Percentiles rank a stretch among this genome's conserved stretches.
Evolutionary conservation across 2,329 filamentous ascomycete genomes (phyloP).

Genomic region (Cercospora zeina): DNA sequence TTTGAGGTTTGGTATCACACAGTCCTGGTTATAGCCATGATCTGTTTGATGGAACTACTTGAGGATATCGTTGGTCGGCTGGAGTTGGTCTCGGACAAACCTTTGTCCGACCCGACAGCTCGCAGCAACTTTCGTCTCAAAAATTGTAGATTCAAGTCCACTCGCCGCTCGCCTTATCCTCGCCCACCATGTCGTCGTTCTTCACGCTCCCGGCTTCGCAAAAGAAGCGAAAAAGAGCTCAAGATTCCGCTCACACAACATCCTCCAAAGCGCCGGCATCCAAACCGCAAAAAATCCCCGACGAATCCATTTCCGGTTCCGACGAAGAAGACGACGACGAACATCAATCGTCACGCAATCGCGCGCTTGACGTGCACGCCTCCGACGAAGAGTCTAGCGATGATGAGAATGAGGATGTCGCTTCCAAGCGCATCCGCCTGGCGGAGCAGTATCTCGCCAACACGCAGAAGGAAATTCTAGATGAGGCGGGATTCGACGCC

Average conservation of each 20-base stretch:
- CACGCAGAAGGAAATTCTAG: conserved; percentile 69
- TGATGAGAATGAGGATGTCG: conserved; percentile 84
- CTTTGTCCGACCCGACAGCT: neutral
- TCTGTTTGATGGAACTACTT: neutral
- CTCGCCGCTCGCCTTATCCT: conserved; percentile 9
- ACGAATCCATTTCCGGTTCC: conserved; percentile 85
- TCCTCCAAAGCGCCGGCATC: conserved; percentile 47
- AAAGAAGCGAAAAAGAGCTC: conserved; percentile 80
- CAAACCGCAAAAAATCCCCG: conserved; percentile 56
- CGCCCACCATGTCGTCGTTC: conserved; percentile 77
- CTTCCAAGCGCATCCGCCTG: conserved; percentile 79
- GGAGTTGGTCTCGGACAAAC: neutral
- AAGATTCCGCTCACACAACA: conserved; percentile 57
- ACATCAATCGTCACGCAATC: conserved; percentile 21
- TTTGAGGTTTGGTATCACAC: neutral
- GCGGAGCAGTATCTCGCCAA: conserved; percentile 94
- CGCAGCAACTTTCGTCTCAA: conserved; percentile 7
- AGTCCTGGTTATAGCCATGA: neutral
- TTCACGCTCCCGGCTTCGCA: conserved; percentile 86
- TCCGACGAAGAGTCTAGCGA: conserved; percentile 58
- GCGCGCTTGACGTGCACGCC: conserved; percentile 41
- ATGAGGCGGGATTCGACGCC: conserved; percentile 86
- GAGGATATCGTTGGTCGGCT: no score
- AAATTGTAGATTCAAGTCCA: conserved; percentile 3
- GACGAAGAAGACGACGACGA: conserved; percentile 67